Percentiles rank a stretch among this genome's conserved stretches.
Conservation (phyloP, 1,284 basidiomycete species). For the Papiliotrema laurentii region DNA sequence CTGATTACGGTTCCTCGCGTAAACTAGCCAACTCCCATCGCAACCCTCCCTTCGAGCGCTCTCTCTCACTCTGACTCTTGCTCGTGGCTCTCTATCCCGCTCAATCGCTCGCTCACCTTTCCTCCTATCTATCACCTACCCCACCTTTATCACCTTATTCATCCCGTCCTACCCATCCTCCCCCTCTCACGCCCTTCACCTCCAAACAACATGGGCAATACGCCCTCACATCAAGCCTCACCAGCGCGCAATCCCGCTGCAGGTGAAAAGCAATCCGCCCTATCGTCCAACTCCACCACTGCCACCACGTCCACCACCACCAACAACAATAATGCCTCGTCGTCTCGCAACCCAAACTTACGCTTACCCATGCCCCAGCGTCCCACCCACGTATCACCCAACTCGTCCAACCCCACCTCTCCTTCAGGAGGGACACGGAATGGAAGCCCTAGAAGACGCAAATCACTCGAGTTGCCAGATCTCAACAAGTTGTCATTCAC, state of each 20-base stretch:
- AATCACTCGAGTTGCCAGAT: slow-evolving; percentile 47
- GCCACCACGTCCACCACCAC: background rate
- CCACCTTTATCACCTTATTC: background rate
- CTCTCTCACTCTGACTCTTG: background rate
- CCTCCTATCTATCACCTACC: background rate
- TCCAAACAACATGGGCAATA: slow-evolving; percentile 38
- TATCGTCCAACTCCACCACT: too few relatives aligned
- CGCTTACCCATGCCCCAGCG: slow-evolving; percentile 41
- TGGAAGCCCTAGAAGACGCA: slow-evolving; percentile 40
- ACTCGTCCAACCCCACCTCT: slow-evolving; percentile 37
- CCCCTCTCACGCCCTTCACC: background rate
- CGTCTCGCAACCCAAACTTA: slow-evolving; percentile 30
- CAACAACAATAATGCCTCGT: background rate
- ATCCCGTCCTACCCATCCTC: background rate
- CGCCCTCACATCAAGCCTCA: slow-evolving; percentile 38
- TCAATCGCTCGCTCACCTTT: background rate
- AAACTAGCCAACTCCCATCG: background rate
- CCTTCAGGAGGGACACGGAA: slow-evolving; percentile 27
- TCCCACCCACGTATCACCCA: slow-evolving; percentile 32
- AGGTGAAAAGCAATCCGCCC: too few relatives aligned
- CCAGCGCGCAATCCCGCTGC: slow-evolving; percentile 8
- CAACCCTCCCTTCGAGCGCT: background rate
- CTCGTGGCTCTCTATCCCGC: background rate
- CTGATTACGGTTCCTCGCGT: background rate
- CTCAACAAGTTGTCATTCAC: slow-evolving; percentile 47